Evolutionary conservation across 2,329 filamentous ascomycete species (phyloP).

Genomic region (Paracoccidioides brasiliensis): DNA sequence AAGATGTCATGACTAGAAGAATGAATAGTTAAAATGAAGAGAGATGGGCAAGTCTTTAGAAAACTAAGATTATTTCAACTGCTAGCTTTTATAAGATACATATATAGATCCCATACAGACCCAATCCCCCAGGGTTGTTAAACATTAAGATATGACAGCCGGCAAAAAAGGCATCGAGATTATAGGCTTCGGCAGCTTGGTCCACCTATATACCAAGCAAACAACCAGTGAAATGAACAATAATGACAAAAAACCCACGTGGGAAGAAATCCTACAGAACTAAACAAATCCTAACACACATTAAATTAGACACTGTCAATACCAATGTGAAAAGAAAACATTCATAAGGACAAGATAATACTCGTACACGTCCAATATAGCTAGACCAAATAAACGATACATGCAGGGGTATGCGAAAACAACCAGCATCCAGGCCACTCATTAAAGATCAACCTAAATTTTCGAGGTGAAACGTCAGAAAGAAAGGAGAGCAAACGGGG

Average conservation of each 20-base stretch:
- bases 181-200: background rate
- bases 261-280: too few relatives aligned
- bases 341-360: too few relatives aligned
- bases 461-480: background rate
- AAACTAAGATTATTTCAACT: background rate
- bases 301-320: too few relatives aligned
- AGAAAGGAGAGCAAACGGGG: background rate
- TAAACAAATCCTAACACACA: too few relatives aligned
- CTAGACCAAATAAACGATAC: too few relatives aligned
- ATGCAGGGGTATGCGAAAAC: background rate
- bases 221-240: background rate
- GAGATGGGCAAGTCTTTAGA: conserved; percentile 2
- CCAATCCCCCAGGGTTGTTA: background rate
- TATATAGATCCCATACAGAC: too few relatives aligned
- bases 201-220: background rate
- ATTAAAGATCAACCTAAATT: background rate
- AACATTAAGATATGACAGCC: background rate
- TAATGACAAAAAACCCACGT: background rate
- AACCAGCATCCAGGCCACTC: background rate
- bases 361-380: too few relatives aligned
- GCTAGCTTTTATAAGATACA: too few relatives aligned
- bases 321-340: too few relatives aligned
- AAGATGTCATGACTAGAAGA: background rate
- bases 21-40: background rate
- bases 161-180: background rate